Evolutionary conservation across 2,329 filamentous ascomycete genomes (phyloP).

Genomic region (Colletotrichum salicis): DNA sequence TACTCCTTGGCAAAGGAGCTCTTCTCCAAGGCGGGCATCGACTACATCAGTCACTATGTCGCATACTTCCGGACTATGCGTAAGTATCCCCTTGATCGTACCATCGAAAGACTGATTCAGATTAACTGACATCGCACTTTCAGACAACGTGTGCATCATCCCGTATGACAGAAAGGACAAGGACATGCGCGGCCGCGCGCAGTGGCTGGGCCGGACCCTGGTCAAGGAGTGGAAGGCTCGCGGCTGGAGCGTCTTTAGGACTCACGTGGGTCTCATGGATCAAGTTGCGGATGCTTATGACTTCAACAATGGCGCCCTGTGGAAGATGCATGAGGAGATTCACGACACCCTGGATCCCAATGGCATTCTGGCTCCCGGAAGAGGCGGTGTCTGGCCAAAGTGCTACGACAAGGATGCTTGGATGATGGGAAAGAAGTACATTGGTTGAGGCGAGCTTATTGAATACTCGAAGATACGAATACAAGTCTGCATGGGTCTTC

Average conservation of each 20-base stretch:
- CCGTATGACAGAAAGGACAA: conserved; percentile 56
- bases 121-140: too few relatives aligned
- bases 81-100: background rate
- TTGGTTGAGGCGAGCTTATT: background rate
- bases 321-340: conserved; percentile 55
- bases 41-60: conserved; percentile 28
- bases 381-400: conserved; percentile 49
- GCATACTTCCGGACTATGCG: conserved; percentile 30
- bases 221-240: conserved; percentile 53
- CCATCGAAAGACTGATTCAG: too few relatives aligned
- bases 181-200: conserved; percentile 47
- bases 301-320: conserved; percentile 53
- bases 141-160: conserved; percentile 62
- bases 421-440: conserved; percentile 27
- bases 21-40: conserved; percentile 23
- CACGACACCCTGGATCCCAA: conserved; percentile 58
- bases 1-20: conserved; percentile 21
- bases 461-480: too few relatives aligned
- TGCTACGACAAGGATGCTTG: conserved; percentile 32
- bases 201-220: conserved; percentile 45
- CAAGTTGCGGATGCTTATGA: conserved; percentile 57
- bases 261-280: conserved; percentile 57
- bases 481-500: too few relatives aligned
- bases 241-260: conserved; percentile 59
- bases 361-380: conserved; percentile 48